Base-by-base conservation (phyloP, 352 stramenopile species). In the Peronospora tabacina region DNA sequence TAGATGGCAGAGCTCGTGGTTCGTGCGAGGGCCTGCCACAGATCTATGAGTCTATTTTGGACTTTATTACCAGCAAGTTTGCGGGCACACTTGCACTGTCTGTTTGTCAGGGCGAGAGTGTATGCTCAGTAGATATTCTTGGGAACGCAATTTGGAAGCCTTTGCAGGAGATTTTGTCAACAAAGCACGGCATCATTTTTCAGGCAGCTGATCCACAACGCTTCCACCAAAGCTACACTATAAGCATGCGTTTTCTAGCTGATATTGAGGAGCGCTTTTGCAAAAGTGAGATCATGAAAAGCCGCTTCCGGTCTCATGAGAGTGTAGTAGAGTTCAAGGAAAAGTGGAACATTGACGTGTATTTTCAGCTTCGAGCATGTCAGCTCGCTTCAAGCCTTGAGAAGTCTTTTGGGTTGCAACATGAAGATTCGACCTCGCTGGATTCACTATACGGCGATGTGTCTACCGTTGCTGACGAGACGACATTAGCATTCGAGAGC, bases 341-440 rank as follows among this genome's bases (percentile, higher is more conserved):
- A 38, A 87, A 85, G 58, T 94, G 83, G 83, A 91, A 94, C 46
- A 70, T 90, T 49, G 82, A 90, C 34, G 75, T 92, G 15, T 94
- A 94, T 65, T 92, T 90, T 44, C 79, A 94, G 49, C 58, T 91
- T 43, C 75, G 77, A 32, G 71, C 66, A 28, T 71, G 68, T 7
- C 61, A 90, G 54, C 43, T 92, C 3, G 59, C 75, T 26, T 49
- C 66, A 3, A 58, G 49, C 6, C 40, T 92, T 7, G 70, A 87
- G 32, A 63, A 68, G 11, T 68, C 75, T 7, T 85, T 88, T 37
- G 63, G 58, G 0, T 40, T 60, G 6, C 62, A 70, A 37, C 52
- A 61, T 15, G 56, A 69, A 15, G 47, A 80, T 12, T 11, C 40
- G 41, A 11, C 10, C n/a, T 9, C 24, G 41, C 28, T 46, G 17